Evolutionary conservation across 225 moss, liverwort and hornwort genomes (phyloP).

Genomic region (Sphagnum tenellum): DNA sequence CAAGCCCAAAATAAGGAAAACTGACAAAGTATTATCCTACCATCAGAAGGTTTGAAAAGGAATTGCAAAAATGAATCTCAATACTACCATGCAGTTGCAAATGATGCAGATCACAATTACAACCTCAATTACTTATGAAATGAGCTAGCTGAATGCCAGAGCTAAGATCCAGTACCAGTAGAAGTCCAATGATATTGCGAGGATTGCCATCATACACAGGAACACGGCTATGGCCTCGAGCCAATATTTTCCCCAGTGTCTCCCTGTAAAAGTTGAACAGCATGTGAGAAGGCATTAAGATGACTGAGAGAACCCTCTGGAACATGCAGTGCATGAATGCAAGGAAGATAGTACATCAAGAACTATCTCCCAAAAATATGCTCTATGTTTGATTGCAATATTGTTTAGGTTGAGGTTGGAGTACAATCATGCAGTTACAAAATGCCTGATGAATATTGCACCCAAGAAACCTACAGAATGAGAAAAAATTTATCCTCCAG

Average conservation of each 20-base stretch:
- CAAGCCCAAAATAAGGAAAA: no score
- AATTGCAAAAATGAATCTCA: no score
- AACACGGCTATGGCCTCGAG: slow-evolving; percentile 85
- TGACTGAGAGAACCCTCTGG: no score
- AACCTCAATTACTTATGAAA: neutral
- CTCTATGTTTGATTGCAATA: no score
- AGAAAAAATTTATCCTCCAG: neutral
- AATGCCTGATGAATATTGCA: no score
- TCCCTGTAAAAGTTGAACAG: slow-evolving; percentile 33
- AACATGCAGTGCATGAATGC: no score
- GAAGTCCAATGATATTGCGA: slow-evolving; percentile 72
- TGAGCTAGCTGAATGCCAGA: neutral
- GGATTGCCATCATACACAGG: slow-evolving; percentile 74
- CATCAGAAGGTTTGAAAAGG: no score
- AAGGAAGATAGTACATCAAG: neutral
- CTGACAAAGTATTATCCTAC: no score
- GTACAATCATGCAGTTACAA: no score
- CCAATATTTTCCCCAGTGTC: slow-evolving; percentile 67
- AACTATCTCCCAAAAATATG: no score
- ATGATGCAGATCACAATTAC: neutral
- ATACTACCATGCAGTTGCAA: no score
- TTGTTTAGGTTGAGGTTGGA: no score
- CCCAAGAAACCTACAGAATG: neutral
- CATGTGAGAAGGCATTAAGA: neutral
- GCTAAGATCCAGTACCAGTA: slow-evolving; percentile 44